Evolutionary conservation across 1,284 basidiomycete species (phyloP).

Genomic region (Calocybe gambosa): DNA sequence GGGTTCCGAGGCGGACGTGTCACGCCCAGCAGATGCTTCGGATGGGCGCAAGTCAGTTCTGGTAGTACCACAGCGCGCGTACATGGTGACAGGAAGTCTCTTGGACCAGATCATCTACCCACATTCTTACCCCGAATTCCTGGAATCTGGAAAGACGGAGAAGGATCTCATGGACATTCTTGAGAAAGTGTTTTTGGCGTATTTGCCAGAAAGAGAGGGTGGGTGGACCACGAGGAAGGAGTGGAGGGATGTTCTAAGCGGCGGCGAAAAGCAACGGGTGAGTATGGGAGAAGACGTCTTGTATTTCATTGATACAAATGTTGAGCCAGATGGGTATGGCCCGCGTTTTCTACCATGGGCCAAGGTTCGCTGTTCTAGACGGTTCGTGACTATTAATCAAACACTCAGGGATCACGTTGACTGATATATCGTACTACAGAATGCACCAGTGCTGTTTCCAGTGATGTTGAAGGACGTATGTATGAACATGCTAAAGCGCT

Average conservation of each 20-base stretch:
- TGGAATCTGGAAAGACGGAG: conserved; percentile 50
- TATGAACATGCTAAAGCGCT: conserved; percentile 91
- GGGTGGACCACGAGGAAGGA: conserved; percentile 89
- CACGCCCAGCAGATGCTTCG: conserved; percentile 24
- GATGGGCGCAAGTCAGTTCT: conserved; percentile 58
- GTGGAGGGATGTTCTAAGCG: conserved; percentile 92
- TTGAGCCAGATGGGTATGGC: conserved; percentile 74
- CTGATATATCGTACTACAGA: conserved; percentile 40
- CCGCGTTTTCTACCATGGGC: conserved; percentile 79
- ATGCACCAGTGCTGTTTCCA: conserved; percentile 94
- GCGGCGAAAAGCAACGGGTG: conserved; percentile 92
- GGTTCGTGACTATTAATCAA: conserved; percentile 35
- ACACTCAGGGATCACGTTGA: not conserved
- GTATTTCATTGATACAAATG: conserved; percentile 5
- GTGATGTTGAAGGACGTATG: conserved; percentile 94
- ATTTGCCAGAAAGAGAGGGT: conserved; percentile 84
- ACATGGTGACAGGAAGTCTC: conserved; percentile 83
- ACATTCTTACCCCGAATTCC: conserved; percentile 75
- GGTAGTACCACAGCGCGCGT: conserved; percentile 89
- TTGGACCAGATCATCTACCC: conserved; percentile 89
- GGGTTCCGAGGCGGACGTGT: conserved; percentile 30
- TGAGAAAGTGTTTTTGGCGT: conserved; percentile 77
- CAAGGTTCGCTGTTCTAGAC: conserved; percentile 72
- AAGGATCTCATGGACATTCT: conserved; percentile 71
- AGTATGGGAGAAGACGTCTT: conserved; percentile 18